Evolutionary conservation across 1,139 yeast species (phyloP).

Genomic region (Pichia sp.): DNA sequence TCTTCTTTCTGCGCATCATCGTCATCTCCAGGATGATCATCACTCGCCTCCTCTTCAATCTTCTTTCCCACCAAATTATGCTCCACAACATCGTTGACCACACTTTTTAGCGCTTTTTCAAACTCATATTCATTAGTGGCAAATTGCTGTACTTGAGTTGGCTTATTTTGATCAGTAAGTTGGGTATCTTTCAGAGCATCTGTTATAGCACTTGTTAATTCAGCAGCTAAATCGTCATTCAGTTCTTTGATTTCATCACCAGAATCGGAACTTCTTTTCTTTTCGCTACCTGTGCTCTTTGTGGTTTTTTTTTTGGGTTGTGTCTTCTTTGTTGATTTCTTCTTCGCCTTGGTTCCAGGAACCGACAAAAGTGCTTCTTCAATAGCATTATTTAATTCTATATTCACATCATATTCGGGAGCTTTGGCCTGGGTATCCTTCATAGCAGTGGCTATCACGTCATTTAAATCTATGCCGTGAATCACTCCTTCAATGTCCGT

Average conservation of each 20-base stretch:
- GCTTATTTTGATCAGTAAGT: neutral
- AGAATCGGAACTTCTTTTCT: neutral
- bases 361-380: conserved; percentile 23
- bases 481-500: conserved; percentile 13
- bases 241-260: neutral
- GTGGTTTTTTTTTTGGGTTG: neutral
- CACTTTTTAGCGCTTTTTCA: conserved; percentile 36
- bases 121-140: conserved; percentile 20
- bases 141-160: neutral
- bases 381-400: conserved; percentile 24
- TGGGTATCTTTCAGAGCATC: conserved; percentile 20
- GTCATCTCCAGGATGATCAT: neutral
- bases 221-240: conserved; percentile 12
- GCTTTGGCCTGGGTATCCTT: conserved; percentile 5
- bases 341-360: conserved; percentile 2
- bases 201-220: conserved; percentile 20
- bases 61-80: conserved; percentile 17
- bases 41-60: too few species aligned
- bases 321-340: neutral
- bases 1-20: conserved; percentile 20
- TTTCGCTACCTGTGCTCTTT: neutral
- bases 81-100: conserved; percentile 40
- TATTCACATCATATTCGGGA: conserved; percentile 10
- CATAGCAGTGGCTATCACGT: conserved; percentile 21
- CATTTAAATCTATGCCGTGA: conserved; percentile 19